Percentiles rank a stretch among this genome's conserved stretches.
phyloP scores from a whole-genome alignment of 257 asterid genomes.

The Forsythia viridissima region DNA sequence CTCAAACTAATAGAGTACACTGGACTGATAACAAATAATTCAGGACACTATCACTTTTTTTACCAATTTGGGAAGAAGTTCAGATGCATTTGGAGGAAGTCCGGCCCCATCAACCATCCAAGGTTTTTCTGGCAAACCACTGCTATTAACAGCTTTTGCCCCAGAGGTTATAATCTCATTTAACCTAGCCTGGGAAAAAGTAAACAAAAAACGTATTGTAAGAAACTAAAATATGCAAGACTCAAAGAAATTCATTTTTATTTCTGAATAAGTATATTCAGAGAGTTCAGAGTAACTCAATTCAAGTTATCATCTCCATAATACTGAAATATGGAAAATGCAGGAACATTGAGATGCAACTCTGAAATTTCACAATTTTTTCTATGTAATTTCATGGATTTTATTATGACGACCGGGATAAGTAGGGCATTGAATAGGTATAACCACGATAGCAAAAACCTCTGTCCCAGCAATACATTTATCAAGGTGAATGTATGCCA shows the following conservation, averaged over 20 bases:
- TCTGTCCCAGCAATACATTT: not conserved
- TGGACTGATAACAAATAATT: not conserved
- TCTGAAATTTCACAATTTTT: not conserved
- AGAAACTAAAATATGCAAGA: slow-evolving; percentile 9
- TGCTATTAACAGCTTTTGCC: slow-evolving; percentile 29
- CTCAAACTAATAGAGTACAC: not conserved
- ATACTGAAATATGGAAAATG: not conserved
- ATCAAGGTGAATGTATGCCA: not conserved
- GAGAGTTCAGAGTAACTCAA: slow-evolving; percentile 1
- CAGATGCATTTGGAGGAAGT: slow-evolving; percentile 69
- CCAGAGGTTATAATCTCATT: slow-evolving; percentile 77
- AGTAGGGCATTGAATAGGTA: not conserved
- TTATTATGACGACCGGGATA: not conserved
- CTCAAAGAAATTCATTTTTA: not conserved
- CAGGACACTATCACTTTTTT: slow-evolving; percentile 2
- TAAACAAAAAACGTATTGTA: slow-evolving; percentile 1
- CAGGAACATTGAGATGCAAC: not conserved
- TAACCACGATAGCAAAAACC: not conserved
- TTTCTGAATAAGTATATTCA: not conserved
- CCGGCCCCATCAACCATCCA: slow-evolving; percentile 98
- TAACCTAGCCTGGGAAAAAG: slow-evolving; percentile 64
- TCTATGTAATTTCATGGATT: not conserved
- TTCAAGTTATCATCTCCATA: not conserved
- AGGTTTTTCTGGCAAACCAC: slow-evolving; percentile 55
- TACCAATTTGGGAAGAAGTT: slow-evolving; percentile 81